Evolutionary conservation across 768 basidiomycete genomes (phyloP).

Genomic region (Leccinellum rugosiceps): DNA sequence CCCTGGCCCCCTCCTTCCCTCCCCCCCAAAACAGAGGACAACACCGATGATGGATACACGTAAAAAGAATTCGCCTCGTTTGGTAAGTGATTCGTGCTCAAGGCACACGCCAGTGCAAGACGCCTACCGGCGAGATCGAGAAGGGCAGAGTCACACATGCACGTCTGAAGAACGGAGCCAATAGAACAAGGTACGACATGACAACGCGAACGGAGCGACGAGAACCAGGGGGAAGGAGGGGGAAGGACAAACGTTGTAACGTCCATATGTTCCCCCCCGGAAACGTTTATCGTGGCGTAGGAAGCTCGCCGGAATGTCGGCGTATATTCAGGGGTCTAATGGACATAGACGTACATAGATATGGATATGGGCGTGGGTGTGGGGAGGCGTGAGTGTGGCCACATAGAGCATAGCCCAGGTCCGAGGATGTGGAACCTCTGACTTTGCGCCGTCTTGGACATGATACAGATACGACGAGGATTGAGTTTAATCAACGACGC

Average conservation of each 20-base stretch:
- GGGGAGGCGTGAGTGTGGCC: not conserved
- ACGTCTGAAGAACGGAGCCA: not conserved
- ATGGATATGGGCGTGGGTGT: not conserved
- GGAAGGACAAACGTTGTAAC: not conserved
- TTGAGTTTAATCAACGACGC: not conserved
- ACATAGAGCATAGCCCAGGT: not conserved
- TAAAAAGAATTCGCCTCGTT: not conserved
- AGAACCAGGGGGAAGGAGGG: not conserved
- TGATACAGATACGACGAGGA: not conserved
- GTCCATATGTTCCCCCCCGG: not conserved
- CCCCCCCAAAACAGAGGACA: not conserved
- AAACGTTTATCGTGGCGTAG: not conserved
- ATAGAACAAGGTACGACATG: not conserved
- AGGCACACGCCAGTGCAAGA: not conserved
- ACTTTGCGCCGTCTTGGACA: not conserved
- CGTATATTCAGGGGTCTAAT: not conserved
- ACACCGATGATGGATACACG: conserved; percentile 3
- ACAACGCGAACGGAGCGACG: not conserved
- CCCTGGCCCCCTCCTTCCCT: not conserved
- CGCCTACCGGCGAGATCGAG: not conserved
- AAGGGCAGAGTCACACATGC: not conserved
- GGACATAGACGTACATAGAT: not conserved
- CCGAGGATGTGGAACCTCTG: not conserved
- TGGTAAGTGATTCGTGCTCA: not conserved
- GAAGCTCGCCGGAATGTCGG: not conserved